Conservation (phyloP, 1,139 yeast species). For the Geotrichum carabidarum region DNA sequence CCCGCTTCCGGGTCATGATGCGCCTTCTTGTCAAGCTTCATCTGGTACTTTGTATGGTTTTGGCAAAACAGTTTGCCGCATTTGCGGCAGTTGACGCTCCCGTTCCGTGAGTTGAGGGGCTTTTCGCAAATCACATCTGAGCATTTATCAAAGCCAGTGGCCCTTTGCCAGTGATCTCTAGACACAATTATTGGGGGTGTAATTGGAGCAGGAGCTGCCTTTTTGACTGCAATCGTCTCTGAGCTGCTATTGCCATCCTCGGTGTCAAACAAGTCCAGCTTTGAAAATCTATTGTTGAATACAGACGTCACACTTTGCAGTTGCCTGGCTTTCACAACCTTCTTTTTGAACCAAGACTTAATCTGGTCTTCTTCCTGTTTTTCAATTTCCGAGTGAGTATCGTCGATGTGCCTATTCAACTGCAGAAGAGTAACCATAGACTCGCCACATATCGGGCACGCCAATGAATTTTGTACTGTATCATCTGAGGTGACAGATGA, state of each 20-base stretch:
- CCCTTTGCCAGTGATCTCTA: conserved; percentile 61
- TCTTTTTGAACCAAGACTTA: conserved; percentile 39
- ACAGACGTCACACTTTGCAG: conserved; percentile 31
- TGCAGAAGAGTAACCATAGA: conserved; percentile 53
- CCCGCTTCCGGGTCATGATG: conserved; percentile 49
- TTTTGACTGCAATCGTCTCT: conserved; percentile 6
- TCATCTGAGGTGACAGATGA: conserved; percentile 24
- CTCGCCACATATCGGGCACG: conserved; percentile 71
- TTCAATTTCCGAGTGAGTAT: conserved; percentile 47
- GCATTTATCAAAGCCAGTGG: conserved; percentile 37
- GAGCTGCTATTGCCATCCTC: conserved; percentile 23
- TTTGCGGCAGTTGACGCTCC: conserved; percentile 37
- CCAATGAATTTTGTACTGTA: conserved; percentile 25
- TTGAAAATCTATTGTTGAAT: conserved; percentile 33
- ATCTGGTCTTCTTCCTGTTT: conserved; percentile 37
- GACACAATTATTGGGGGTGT: conserved; percentile 36
- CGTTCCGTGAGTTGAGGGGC: conserved; percentile 31
- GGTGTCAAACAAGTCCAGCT: conserved; percentile 36
- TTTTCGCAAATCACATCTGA: conserved; percentile 32
- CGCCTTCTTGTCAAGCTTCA: conserved; percentile 46
- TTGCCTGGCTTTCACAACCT: conserved; percentile 31
- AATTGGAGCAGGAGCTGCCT: conserved; percentile 4
- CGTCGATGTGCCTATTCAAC: conserved; percentile 70
- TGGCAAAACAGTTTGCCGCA: conserved; percentile 74
- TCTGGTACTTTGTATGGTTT: conserved; percentile 53